A percentile compares a stretch with the other conserved stretches of the same genome.
These are phyloP conservation scores for Lipomyces japonicus DNA, from an alignment of 805 yeast species.

Conservation along the genomic window DNA sequence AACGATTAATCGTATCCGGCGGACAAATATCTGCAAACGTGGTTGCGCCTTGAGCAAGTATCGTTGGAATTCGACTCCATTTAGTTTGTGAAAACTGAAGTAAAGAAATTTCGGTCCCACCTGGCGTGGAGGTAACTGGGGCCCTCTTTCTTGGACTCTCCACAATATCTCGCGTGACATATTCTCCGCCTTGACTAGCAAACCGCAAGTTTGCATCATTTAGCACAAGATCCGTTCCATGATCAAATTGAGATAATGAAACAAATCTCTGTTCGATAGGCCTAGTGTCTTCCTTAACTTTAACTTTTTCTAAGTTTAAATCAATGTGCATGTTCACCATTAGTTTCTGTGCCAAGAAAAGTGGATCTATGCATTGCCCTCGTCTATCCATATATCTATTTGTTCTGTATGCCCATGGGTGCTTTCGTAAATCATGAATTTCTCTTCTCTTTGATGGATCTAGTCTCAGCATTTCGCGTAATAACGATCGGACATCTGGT, in stretches of 20 bases:
- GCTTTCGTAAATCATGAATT: slow-evolving; percentile 44
- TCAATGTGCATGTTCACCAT: slow-evolving; percentile 51
- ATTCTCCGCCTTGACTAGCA: no score
- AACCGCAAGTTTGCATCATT: no score
- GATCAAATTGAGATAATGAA: no score
- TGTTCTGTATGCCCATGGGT: slow-evolving; percentile 53
- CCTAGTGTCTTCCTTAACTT: background rate
- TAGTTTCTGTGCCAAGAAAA: slow-evolving; percentile 48
- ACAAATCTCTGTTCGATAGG: background rate
- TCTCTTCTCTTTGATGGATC: slow-evolving; percentile 46
- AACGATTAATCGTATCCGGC: slow-evolving; percentile 46
- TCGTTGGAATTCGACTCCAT: slow-evolving; percentile 29
- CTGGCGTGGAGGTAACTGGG: no score
- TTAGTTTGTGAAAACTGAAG: slow-evolving; percentile 16
- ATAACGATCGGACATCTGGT: slow-evolving; percentile 47
- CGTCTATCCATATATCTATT: slow-evolving; percentile 45
- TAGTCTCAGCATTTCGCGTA: slow-evolving; percentile 52
- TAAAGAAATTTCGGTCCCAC: no score
- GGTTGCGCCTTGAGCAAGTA: slow-evolving; percentile 30
- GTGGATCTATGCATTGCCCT: slow-evolving; percentile 55
- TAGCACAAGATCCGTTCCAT: no score
- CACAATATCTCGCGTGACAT: no score
- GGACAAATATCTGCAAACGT: slow-evolving; percentile 35
- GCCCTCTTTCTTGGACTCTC: no score
- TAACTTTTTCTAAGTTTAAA: slow-evolving; percentile 27